Conservation (phyloP, 2,329 filamentous ascomycete species). For the Bertia moriformis region DNA sequence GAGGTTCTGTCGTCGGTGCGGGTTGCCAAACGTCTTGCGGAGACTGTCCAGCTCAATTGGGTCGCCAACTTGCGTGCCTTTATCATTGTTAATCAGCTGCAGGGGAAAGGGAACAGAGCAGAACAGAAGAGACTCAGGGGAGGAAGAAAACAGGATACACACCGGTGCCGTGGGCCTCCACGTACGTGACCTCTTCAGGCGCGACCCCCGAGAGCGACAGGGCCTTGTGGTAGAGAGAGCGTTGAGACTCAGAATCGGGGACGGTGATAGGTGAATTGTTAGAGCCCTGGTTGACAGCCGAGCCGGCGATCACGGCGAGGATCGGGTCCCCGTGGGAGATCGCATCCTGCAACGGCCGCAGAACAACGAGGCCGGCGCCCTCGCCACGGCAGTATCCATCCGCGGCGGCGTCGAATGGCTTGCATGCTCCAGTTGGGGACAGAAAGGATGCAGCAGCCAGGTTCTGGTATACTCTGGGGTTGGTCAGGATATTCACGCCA, state of each 20-base stretch:
- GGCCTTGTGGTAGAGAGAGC: not conserved
- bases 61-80: conserved; percentile 53
- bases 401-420: conserved; percentile 14
- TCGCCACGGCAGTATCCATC: conserved; percentile 5
- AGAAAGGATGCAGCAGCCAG: conserved; percentile 10
- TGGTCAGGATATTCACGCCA: conserved; percentile 7
- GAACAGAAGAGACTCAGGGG: conserved; percentile 38
- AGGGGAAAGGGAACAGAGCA: conserved; percentile 39
- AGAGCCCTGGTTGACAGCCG: not conserved
- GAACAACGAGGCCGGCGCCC: conserved; percentile 3
- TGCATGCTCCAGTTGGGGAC: conserved; percentile 14
- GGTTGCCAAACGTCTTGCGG: conserved; percentile 31
- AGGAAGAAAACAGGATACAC: conserved; percentile 36
- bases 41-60: conserved; percentile 46
- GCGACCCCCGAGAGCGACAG: not conserved
- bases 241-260: not conserved
- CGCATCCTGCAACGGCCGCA: conserved; percentile 6
- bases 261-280: not conserved
- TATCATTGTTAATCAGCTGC: conserved; percentile 58
- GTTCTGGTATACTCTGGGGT: conserved; percentile 7
- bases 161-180: not conserved
- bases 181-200: not conserved
- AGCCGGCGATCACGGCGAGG: not conserved
- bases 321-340: conserved; percentile 5
- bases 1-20: conserved; percentile 29